Evolutionary conservation across 371 early-diverging fungal species (phyloP).

Genomic region (Syncephalastrum contaminatum): DNA sequence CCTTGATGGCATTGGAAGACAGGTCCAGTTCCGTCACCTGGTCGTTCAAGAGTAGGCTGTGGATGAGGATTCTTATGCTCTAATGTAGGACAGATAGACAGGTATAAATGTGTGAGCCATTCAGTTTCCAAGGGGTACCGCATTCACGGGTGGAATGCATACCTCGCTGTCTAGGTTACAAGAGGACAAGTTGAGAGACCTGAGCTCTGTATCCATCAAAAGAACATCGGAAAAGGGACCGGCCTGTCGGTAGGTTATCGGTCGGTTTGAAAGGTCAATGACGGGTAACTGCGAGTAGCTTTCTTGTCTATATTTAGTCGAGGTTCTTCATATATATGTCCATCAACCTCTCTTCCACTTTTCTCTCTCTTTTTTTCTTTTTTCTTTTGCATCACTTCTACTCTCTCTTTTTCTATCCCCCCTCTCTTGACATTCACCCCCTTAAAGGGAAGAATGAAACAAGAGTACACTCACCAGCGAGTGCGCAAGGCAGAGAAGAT

Average conservation of each 20-base stretch:
- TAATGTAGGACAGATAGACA: slow-evolving; percentile 19
- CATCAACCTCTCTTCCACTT: no score
- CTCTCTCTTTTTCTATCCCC: neutral
- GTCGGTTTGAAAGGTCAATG: slow-evolving; percentile 50
- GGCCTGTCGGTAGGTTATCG: slow-evolving; percentile 32
- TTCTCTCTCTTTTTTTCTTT: neutral
- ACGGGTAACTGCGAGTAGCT: slow-evolving; percentile 27
- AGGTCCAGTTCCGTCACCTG: slow-evolving; percentile 26
- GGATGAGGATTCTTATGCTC: slow-evolving; percentile 37
- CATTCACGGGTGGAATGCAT: neutral
- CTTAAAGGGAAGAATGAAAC: no score
- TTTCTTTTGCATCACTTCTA: neutral
- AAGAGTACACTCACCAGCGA: slow-evolving; percentile 20
- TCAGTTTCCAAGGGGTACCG: no score
- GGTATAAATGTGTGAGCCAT: no score
- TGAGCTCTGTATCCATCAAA: slow-evolving; percentile 28
- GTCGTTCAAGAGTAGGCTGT: slow-evolving; percentile 39
- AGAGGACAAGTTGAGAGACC: slow-evolving; percentile 26
- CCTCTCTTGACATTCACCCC: no score
- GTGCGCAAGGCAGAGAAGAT: slow-evolving; percentile 27
- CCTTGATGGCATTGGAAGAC: slow-evolving; percentile 33
- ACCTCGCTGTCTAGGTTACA: slow-evolving; percentile 41
- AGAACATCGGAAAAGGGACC: slow-evolving; percentile 61
- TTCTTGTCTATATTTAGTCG: slow-evolving; percentile 7
- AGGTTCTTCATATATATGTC: no score